Evolutionary conservation across 805 yeast species (phyloP).

Genomic region (Candida stauntonica): DNA sequence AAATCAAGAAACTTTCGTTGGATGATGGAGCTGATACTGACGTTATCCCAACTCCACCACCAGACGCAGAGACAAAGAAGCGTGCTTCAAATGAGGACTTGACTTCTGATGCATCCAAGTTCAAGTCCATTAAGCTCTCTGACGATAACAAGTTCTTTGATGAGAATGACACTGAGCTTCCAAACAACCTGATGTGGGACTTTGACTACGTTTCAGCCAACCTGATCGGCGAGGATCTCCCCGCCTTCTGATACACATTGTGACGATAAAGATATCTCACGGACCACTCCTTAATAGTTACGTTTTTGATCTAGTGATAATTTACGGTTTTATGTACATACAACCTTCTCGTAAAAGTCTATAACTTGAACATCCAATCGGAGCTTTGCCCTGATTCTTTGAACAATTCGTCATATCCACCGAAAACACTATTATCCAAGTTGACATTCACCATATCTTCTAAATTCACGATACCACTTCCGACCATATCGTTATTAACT

Average conservation of each 20-base stretch:
- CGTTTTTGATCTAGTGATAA: too few species aligned
- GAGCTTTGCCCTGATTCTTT: constrained; percentile 1
- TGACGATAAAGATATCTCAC: neutral
- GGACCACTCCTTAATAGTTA: constrained; percentile 8
- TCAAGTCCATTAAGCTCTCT: constrained; percentile 19
- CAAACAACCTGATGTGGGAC: constrained; percentile 22
- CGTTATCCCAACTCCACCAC: constrained; percentile 13
- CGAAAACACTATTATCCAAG: neutral
- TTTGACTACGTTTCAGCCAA: constrained; percentile 16
- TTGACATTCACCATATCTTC: constrained; percentile 8
- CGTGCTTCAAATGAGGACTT: constrained; percentile 7
- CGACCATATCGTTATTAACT: constrained; percentile 5
- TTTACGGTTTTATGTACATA: too few species aligned
- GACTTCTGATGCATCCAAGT: constrained; percentile 5
- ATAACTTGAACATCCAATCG: too few species aligned
- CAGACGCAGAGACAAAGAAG: constrained; percentile 8
- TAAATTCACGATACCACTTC: constrained; percentile 5
- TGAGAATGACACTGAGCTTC: constrained; percentile 15
- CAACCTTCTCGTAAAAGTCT: too few species aligned
- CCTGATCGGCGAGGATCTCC: constrained; percentile 4
- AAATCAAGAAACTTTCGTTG: constrained; percentile 19
- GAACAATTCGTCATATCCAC: constrained; percentile 4
- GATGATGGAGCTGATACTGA: constrained; percentile 9
- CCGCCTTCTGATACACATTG: constrained; percentile 1
- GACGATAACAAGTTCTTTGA: constrained; percentile 18